phyloP scores from a whole-genome alignment of 2,329 filamentous ascomycete genomes.

The Aspergillus brasiliensis region DNA sequence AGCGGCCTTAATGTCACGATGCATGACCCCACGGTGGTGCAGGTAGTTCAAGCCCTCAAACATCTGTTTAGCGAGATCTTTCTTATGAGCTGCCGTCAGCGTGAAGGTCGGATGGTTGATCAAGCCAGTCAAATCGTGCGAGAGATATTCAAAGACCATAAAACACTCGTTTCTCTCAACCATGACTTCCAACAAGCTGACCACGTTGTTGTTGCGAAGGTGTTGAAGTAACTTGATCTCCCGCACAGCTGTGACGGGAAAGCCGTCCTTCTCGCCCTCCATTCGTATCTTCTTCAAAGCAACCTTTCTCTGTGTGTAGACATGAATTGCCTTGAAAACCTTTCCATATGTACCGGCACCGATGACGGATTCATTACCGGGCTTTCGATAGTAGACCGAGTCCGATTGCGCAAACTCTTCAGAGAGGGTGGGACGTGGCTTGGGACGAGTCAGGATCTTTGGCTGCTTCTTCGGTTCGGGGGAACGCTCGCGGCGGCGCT shows the following conservation, averaged over 20 bases:
- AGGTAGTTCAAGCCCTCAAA: constrained; percentile 94
- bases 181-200: constrained; percentile 95
- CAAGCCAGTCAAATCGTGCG: constrained; percentile 91
- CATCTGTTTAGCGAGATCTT: constrained; percentile 87
- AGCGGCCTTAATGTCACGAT: constrained; percentile 96
- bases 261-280: constrained; percentile 99
- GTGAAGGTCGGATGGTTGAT: constrained; percentile 93
- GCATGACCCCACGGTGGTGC: constrained; percentile 87
- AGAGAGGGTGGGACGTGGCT: constrained; percentile 69
- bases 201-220: constrained; percentile 82
- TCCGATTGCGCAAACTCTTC: constrained; percentile 75
- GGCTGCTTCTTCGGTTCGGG: constrained; percentile 57
- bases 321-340: constrained; percentile 87
- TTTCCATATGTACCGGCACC: constrained; percentile 95
- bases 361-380: constrained; percentile 95
- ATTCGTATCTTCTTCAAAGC: constrained; percentile 98
- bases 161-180: constrained; percentile 98
- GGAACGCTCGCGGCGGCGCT: constrained; percentile 53
- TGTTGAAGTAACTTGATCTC: constrained; percentile 98
- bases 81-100: constrained; percentile 82
- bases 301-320: constrained; percentile 74
- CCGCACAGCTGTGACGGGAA: constrained; percentile 92
- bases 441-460: constrained; percentile 69
- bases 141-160: constrained; percentile 99
- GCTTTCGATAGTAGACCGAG: constrained; percentile 92